Base-by-base conservation (phyloP, 2,329 filamentous ascomycete species). In the Sporothrix protearum region DNA sequence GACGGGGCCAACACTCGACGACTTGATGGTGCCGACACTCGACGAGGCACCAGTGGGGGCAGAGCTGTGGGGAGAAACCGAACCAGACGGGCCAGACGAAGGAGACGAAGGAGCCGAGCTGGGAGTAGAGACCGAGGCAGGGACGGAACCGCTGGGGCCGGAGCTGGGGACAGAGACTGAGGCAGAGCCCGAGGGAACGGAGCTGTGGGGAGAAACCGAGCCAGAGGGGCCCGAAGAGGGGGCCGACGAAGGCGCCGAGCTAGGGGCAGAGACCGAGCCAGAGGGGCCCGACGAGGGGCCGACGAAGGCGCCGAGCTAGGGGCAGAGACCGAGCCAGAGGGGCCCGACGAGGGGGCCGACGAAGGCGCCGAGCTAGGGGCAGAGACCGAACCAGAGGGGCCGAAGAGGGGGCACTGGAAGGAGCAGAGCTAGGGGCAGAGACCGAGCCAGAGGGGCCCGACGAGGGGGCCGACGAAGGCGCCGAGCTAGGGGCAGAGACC, bases 311-410 rank as follows among this genome's bases (percentile, higher is more conserved):
- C 33, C 7, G 49, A 28, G 25, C 25, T 55, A 36, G 63, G 39
- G 9, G 12, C 59, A 2, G 59, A 64, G 59, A 19, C 22, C 16
- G 59, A 64, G 7, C 9, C 33, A 3, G 36, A 45, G 66, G n/a
- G n/a, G n/a, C n/a, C 33, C 49, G 64, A 51, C 9, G 55, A n/a
- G 30, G 12, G 16, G 3, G 49, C 59, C 36, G 64, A 76, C 63
- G 74, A 71, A 42, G 75, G 14, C 16, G 19, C 53, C 16, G 53
- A 61, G 68, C 36, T 61, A 19, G 66, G 22, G n/a, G 30, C 49
- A 22, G 45, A 53, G 39, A 51, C 49, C 3, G 36, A 22, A 3
- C 45, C 4, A 47, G 68, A 73, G 72, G 51, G 22, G 49, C 22
- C 22, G 39, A 64, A 12, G 36, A 45, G 3, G 66, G 51, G 30